A percentile compares a stretch with the other conserved stretches of the same genome.
Evolutionary conservation across 495 filamentous ascomycete genomes (phyloP).

Genomic region (Cetradonia linearis): DNA sequence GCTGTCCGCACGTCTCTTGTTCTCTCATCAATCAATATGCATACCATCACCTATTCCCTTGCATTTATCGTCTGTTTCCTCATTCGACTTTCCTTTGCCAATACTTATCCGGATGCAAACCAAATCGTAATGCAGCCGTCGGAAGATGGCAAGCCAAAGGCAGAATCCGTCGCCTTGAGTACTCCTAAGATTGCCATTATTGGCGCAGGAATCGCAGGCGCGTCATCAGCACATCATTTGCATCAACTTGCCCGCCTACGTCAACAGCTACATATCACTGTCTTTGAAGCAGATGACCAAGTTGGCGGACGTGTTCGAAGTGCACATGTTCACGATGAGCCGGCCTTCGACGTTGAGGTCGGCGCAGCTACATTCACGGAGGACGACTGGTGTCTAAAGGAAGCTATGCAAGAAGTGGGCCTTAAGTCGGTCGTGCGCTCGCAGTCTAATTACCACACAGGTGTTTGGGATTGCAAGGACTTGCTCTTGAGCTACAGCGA

Average conservation of each 20-base stretch:
- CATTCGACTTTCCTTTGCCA: neutral
- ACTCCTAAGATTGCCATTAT: neutral
- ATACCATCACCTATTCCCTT: neutral
- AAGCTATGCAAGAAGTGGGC: neutral
- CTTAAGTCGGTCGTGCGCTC: neutral
- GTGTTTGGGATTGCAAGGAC: neutral
- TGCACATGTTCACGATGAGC: neutral
- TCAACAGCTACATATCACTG: neutral
- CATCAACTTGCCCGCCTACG: neutral
- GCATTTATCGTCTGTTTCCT: neutral
- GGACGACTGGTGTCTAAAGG: neutral
- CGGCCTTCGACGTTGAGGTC: neutral
- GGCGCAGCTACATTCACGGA: neutral
- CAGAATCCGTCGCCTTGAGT: slow-evolving; percentile 1
- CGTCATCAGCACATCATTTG: neutral
- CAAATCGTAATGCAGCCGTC: neutral
- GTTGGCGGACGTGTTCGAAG: neutral
- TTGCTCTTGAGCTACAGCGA: neutral
- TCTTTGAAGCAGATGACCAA: neutral
- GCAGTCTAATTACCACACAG: neutral
- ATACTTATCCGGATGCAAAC: neutral
- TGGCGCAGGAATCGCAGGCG: neutral
- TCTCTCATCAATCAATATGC: neutral
- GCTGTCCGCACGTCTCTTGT: neutral
- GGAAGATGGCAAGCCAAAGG: neutral